Evolutionary conservation across 345 rosid genomes (phyloP).

Genomic region (Zanthoxylum bungeanum): DNA sequence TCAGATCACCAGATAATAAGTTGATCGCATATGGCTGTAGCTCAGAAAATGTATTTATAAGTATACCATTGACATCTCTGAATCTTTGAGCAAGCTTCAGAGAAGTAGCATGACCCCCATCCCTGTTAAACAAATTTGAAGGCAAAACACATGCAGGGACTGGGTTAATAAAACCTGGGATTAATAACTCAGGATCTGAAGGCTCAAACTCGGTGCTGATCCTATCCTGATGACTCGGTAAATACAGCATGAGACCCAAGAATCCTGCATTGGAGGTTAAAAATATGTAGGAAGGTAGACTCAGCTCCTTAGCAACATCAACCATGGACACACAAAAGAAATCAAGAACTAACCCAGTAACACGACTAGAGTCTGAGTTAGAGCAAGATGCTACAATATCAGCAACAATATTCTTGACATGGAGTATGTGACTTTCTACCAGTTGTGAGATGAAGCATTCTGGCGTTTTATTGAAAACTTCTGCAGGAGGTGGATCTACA

Average conservation of each 20-base stretch:
- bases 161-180: slow-evolving; percentile 35
- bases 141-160: slow-evolving; percentile 43
- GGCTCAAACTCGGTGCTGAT: slow-evolving; percentile 9
- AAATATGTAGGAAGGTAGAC: slow-evolving; percentile 51
- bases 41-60: slow-evolving; percentile 38
- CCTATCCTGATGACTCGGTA: slow-evolving; percentile 26
- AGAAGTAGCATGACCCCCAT: slow-evolving; percentile 35
- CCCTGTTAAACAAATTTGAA: slow-evolving; percentile 18
- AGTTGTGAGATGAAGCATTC: slow-evolving; percentile 9
- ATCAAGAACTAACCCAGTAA: slow-evolving; percentile 44
- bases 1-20: slow-evolving; percentile 16
- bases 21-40: slow-evolving; percentile 36
- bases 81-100: slow-evolving; percentile 35
- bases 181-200: slow-evolving; percentile 16
- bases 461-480: slow-evolving; percentile 14
- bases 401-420: slow-evolving; percentile 8
- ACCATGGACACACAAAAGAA: slow-evolving; percentile 43
- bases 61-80: slow-evolving; percentile 33
- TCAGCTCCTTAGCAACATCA: slow-evolving; percentile 33
- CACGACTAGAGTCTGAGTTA: slow-evolving; percentile 23
- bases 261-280: slow-evolving; percentile 32
- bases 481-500: slow-evolving; percentile 21
- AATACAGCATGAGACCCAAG: slow-evolving; percentile 36
- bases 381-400: slow-evolving; percentile 9
- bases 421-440: slow-evolving; percentile 18